phyloP scores from a whole-genome alignment of 2,329 filamentous ascomycete genomes.

The Mycogone perniciosa region DNA sequence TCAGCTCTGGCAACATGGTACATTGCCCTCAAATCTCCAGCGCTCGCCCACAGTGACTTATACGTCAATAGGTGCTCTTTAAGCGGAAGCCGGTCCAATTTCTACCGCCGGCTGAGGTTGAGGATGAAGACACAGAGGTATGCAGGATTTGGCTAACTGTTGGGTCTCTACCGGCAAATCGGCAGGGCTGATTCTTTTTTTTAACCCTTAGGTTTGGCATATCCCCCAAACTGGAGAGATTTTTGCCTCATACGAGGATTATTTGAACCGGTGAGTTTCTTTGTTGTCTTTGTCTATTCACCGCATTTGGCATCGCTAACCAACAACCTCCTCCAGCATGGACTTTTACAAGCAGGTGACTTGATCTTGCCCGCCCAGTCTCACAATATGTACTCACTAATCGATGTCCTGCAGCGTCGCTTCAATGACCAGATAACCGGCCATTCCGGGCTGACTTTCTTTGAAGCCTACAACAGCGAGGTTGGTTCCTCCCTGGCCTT shows the following conservation, averaged over 20 bases:
- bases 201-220: slow-evolving; percentile 67
- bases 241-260: slow-evolving; percentile 83
- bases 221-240: slow-evolving; percentile 87
- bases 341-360: slow-evolving; percentile 86
- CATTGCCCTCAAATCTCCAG: not conserved
- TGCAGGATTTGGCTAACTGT: slow-evolving; percentile 18
- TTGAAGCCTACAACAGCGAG: slow-evolving; percentile 87
- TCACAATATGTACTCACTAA: slow-evolving; percentile 13
- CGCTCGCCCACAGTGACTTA: not conserved
- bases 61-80: slow-evolving; percentile 38
- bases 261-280: slow-evolving; percentile 65
- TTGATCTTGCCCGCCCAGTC: not conserved
- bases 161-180: slow-evolving; percentile 2
- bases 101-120: slow-evolving; percentile 61
- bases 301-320: slow-evolving; percentile 10
- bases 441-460: slow-evolving; percentile 84
- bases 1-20: slow-evolving; percentile 10
- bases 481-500: slow-evolving; percentile 43
- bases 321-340: slow-evolving; percentile 48
- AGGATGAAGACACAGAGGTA: slow-evolving; percentile 82
- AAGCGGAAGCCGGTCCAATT: slow-evolving; percentile 93
- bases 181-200: slow-evolving; percentile 13
- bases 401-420: slow-evolving; percentile 50
- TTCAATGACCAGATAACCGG: slow-evolving; percentile 97
- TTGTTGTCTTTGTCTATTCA: not conserved